phyloP scores from a whole-genome alignment of 2,329 filamentous ascomycete species.

The Tolypocladium inflatum region DNA sequence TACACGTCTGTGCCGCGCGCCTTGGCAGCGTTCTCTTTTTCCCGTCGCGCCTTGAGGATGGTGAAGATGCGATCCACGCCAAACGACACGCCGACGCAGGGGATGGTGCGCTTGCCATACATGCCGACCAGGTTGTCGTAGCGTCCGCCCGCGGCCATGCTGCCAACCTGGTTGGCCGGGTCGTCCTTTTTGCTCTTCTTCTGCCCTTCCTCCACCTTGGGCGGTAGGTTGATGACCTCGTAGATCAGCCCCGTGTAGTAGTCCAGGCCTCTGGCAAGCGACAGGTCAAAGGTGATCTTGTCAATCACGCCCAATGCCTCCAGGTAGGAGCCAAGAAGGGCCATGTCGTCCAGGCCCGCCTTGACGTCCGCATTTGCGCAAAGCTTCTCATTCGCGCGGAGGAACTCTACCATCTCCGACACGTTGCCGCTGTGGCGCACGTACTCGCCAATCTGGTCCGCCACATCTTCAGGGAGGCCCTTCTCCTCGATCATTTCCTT shows the following conservation, averaged over 20 bases:
- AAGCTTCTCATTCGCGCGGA: slow-evolving; percentile 59
- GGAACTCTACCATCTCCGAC: slow-evolving; percentile 57
- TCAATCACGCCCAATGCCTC: slow-evolving; percentile 65
- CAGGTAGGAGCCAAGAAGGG: slow-evolving; percentile 71
- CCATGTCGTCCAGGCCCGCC: slow-evolving; percentile 73
- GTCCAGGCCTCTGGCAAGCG: slow-evolving; percentile 81
- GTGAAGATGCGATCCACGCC: slow-evolving; percentile 94
- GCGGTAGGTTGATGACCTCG: slow-evolving; percentile 67
- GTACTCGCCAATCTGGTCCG: slow-evolving; percentile 80
- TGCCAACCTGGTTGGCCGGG: slow-evolving; percentile 59
- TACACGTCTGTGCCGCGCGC: slow-evolving; percentile 65
- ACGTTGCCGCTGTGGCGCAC: slow-evolving; percentile 68
- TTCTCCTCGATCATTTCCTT: slow-evolving; percentile 93
- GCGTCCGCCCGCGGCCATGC: slow-evolving; percentile 79
- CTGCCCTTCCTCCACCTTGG: slow-evolving; percentile 19
- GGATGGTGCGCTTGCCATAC: slow-evolving; percentile 83
- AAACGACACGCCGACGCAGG: slow-evolving; percentile 61
- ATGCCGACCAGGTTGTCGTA: slow-evolving; percentile 93
- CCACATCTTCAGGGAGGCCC: slow-evolving; percentile 64
- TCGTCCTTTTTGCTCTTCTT: slow-evolving; percentile 42
- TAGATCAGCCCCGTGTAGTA: slow-evolving; percentile 90
- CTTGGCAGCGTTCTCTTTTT: slow-evolving; percentile 51
- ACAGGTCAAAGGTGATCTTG: slow-evolving; percentile 80
- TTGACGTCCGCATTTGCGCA: slow-evolving; percentile 65
- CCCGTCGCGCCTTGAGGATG: slow-evolving; percentile 72